Percentiles rank a stretch among this genome's conserved stretches.
Conservation (phyloP, 352 stramenopile genomes). For the Pythium monospermum region DNA sequence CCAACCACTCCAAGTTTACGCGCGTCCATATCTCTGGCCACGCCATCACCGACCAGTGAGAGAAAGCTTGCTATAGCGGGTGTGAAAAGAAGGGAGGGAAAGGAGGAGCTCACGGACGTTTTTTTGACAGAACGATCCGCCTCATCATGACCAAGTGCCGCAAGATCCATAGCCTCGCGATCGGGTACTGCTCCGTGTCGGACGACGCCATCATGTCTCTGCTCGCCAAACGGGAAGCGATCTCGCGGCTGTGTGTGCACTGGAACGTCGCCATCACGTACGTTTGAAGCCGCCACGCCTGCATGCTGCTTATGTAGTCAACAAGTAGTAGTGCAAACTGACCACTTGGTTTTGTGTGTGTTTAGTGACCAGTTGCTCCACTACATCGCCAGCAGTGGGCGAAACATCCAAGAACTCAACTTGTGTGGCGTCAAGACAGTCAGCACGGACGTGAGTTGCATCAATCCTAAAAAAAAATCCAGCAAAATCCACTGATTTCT, state of each 20-base stretch:
- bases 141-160: constrained; percentile 86
- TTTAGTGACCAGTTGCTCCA: constrained; percentile 74
- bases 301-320: constrained; percentile 5
- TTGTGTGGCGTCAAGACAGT: constrained; percentile 85
- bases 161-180: constrained; percentile 82
- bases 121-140: constrained; percentile 59
- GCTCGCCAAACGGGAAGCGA: constrained; percentile 77
- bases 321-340: too few relatives aligned
- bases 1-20: constrained; percentile 88
- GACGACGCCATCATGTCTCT: constrained; percentile 83
- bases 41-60: constrained; percentile 80
- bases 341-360: not conserved
- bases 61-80: too few relatives aligned
- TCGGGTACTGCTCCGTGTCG: constrained; percentile 82
- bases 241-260: constrained; percentile 73
- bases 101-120: not conserved
- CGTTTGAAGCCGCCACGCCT: constrained; percentile 2
- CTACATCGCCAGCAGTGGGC: constrained; percentile 60
- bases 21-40: constrained; percentile 83
- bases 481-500: too few relatives aligned
- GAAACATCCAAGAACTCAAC: constrained; percentile 85
- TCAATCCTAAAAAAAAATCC: too few relatives aligned
- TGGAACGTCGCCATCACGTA: constrained; percentile 88
- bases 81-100: too few relatives aligned
- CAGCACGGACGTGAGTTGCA: constrained; percentile 57